These are phyloP conservation scores for Tuber brumale DNA, from an alignment of 495 filamentous ascomycete genomes.

Conservation along the genomic window DNA sequence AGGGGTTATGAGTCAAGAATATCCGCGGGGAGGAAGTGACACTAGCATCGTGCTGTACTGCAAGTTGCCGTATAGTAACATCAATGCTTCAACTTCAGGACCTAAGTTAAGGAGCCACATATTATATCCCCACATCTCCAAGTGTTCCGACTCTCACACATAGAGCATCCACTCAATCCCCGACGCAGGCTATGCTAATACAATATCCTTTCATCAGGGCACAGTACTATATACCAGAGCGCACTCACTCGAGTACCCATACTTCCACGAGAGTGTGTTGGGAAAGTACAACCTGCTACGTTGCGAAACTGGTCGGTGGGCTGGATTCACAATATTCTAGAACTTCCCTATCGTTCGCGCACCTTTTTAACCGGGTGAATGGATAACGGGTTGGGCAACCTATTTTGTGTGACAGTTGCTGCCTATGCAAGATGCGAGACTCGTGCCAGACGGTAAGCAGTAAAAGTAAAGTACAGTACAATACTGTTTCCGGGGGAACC, in stretches of 20 bases:
- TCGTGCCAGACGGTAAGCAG: no score
- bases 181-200: not conserved
- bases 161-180: not conserved
- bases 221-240: no score
- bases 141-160: not conserved
- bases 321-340: not conserved
- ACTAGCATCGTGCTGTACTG: no score
- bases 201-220: not conserved
- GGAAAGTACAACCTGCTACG: not conserved
- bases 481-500: no score
- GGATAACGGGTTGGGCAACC: no score
- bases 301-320: not conserved
- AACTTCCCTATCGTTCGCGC: not conserved
- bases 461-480: no score
- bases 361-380: not conserved
- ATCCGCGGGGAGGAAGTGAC: no score
- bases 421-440: no score
- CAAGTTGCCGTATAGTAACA: not conserved
- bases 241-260: no score
- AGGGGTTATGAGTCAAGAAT: no score
- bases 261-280: not conserved
- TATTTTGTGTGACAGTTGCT: not conserved
- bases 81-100: not conserved
- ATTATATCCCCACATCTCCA: not conserved
- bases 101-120: not conserved